phyloP scores from a whole-genome alignment of 306 rosid genomes.

The Castanea mollissima region DNA sequence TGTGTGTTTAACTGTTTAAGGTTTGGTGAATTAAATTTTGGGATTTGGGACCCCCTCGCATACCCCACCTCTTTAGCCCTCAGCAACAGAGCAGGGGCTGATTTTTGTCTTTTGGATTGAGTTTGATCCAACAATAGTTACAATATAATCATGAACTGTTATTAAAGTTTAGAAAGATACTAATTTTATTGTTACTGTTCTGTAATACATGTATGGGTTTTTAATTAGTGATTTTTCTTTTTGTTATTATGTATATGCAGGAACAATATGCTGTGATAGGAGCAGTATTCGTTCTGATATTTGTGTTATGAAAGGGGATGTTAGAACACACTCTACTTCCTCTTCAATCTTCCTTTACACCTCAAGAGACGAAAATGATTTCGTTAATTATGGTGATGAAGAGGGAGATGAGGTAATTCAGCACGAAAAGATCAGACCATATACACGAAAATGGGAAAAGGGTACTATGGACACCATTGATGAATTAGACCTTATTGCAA shows the following conservation, averaged over 20 bases:
- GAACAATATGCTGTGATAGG: conserved; percentile 85
- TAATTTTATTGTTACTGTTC: not conserved
- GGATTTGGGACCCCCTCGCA: not conserved
- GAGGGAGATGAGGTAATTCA: conserved; percentile 36
- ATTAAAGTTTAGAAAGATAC: too few species aligned
- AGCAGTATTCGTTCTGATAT: conserved; percentile 76
- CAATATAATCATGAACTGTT: not conserved
- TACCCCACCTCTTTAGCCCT: not conserved
- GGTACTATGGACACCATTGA: conserved; percentile 73
- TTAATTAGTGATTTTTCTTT: not conserved
- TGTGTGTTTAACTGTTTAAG: not conserved
- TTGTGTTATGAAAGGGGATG: conserved; percentile 86
- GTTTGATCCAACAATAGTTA: not conserved
- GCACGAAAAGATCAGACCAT: conserved; percentile 69
- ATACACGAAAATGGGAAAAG: conserved; percentile 92
- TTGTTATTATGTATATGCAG: conserved; percentile 28
- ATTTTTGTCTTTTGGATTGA: not conserved
- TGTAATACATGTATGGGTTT: not conserved
- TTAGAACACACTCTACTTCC: conserved; percentile 66
- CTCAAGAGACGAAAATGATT: conserved; percentile 26
- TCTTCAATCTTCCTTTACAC: conserved; percentile 67
- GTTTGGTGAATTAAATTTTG: not conserved
- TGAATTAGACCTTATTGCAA: conserved; percentile 61
- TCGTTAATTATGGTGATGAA: conserved; percentile 3
- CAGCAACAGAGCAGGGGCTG: not conserved